Evolutionary conservation across 495 filamentous ascomycete genomes (phyloP).

Genomic region (Penicillium lividum): DNA sequence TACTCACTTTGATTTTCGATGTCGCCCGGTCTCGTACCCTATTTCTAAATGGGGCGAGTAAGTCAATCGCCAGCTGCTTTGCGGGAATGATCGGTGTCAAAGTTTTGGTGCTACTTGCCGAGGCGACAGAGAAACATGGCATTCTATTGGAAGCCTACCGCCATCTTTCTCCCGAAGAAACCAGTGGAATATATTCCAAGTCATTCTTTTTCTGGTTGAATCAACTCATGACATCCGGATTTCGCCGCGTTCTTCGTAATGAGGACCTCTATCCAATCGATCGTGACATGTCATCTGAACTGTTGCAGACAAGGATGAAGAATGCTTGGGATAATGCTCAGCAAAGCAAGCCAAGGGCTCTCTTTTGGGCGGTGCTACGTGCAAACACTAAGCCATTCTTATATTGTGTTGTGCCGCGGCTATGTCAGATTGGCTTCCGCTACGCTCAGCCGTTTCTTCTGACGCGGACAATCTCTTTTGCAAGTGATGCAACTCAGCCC

Average conservation of each 20-base stretch:
- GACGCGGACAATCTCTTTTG: constrained; percentile 3
- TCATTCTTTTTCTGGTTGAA: constrained; percentile 11
- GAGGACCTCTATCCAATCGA: constrained; percentile 9
- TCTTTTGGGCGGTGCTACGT: constrained; percentile 1
- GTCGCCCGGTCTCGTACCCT: neutral
- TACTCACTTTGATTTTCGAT: constrained; percentile 6
- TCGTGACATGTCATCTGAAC: constrained; percentile 1
- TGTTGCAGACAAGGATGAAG: constrained; percentile 2
- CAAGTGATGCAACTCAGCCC: constrained; percentile 3
- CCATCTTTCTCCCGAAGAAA: constrained; percentile 5
- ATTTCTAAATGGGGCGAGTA: neutral
- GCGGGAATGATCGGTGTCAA: constrained; percentile 8
- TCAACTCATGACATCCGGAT: constrained; percentile 10
- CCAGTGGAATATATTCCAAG: constrained; percentile 3
- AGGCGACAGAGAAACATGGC: constrained; percentile 4
- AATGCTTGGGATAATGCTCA: neutral
- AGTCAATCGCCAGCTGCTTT: neutral
- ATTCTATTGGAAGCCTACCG: constrained; percentile 1
- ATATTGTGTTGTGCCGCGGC: constrained; percentile 5
- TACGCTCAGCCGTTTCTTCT: constrained; percentile 6
- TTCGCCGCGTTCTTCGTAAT: constrained; percentile 1
- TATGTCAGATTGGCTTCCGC: constrained; percentile 6
- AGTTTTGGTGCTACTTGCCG: constrained; percentile 1
- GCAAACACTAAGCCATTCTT: constrained; percentile 1
- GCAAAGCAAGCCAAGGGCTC: neutral